Base-by-base conservation (phyloP, 2,329 filamentous ascomycete genomes). In the Cyanodermella asteris region DNA sequence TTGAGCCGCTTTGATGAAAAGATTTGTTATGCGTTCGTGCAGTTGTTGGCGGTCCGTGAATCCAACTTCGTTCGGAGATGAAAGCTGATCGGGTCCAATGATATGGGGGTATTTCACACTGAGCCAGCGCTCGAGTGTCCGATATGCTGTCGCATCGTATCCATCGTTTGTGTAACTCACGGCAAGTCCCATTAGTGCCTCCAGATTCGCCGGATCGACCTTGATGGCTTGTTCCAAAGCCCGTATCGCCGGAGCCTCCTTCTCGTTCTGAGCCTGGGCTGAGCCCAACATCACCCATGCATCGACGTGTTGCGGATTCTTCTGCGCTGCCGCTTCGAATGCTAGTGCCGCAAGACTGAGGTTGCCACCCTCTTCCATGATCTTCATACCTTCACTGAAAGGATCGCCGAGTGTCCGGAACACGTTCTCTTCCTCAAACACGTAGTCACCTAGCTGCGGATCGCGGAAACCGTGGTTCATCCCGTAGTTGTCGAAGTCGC, bases 91-190 rank as follows among this genome's bases (percentile, higher is more conserved):
- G 8, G 71, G 72, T 24, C 76, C 54, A 39, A 81, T 68, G 34
- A 97, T 68, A 18, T 68, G 59, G 5, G 87, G 82, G 50, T 97
- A 97, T 50, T 91, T 91, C 40, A 77, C 68, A n/a, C 80, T 78
- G 16, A 97, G 63, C 87, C 87, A 97, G 35, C 84, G 76, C 53
- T 97, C 87, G 9, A 97, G 63, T 7, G 84, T 94, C 27, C 84
- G 71, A 57, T 94, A 97, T 23, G 87, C 84, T 12, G 82, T 91
- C 43, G 76, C 84, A 50, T 97, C 87, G 52, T 94, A 97, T 33
- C 84, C 87, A 53, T 97, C 87, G 52, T 97, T 97, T 23, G 87
- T 97, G 50, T 97, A 97, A 5, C 78, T 91, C 12, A 97, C 84
- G 9, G 84, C 81, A 26, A 97, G 57, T 2, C 80, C 82, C 84